These are phyloP conservation scores for Podaxis sp. DNA, from an alignment of 768 basidiomycete genomes.

Conservation along the genomic window DNA sequence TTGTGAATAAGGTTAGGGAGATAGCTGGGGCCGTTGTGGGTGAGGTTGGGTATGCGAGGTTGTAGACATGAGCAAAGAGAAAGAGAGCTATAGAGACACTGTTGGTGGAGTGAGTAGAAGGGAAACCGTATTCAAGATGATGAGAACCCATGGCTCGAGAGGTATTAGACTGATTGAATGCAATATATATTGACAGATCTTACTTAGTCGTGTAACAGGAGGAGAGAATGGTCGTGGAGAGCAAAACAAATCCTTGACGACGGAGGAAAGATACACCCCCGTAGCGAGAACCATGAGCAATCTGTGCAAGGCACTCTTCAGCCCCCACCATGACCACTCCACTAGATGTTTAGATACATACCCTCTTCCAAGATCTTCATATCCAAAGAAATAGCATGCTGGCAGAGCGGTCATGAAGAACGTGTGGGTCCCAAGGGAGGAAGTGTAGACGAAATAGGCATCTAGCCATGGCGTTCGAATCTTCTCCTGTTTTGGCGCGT, in stretches of 20 bases:
- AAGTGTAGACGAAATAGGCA: constrained; percentile 80
- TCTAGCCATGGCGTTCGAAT: constrained; percentile 71
- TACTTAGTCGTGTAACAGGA: constrained; percentile 87
- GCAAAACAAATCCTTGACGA: constrained; percentile 87
- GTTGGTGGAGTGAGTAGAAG: constrained; percentile 94
- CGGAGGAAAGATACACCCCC: constrained; percentile 85
- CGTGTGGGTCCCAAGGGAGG: constrained; percentile 78
- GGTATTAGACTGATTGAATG: constrained; percentile 2
- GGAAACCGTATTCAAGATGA: constrained; percentile 93
- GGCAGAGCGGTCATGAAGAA: constrained; percentile 94
- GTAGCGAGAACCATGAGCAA: constrained; percentile 68
- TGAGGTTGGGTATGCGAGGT: constrained; percentile 37
- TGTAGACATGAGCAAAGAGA: constrained; percentile 58
- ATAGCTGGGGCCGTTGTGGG: constrained; percentile 31
- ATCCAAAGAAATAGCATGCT: constrained; percentile 86
- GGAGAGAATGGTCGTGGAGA: constrained; percentile 89
- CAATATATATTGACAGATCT: constrained; percentile 22
- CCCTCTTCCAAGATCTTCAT: constrained; percentile 69
- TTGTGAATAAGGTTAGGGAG: constrained; percentile 42
- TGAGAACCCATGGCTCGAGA: constrained; percentile 68
- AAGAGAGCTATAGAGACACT: constrained; percentile 87
- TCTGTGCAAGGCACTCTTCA: constrained; percentile 30
- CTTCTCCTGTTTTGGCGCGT: constrained; percentile 32
- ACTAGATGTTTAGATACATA: constrained; percentile 33
- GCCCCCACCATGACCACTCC: background rate